Evolutionary conservation across 1,284 basidiomycete genomes (phyloP).

Genomic region (Psilocybe mexicana): DNA sequence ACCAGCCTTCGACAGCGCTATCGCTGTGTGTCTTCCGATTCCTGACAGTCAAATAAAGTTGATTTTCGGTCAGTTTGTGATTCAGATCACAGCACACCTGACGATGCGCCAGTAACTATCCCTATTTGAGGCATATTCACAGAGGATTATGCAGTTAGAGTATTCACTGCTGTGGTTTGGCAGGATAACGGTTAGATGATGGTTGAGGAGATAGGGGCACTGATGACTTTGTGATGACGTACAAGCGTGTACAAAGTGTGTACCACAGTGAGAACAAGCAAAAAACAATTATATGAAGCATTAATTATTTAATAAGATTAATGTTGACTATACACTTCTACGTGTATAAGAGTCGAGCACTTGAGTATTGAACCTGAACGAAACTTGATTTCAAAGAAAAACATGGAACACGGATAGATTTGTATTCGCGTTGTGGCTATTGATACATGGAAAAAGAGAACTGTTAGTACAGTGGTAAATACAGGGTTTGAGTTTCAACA

Average conservation of each 20-base stretch:
- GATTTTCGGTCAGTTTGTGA: background rate
- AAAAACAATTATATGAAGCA: too few relatives aligned
- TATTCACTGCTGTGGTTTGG: background rate
- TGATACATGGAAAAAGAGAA: slow-evolving; percentile 14
- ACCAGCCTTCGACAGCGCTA: slow-evolving; percentile 52
- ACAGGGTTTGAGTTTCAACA: slow-evolving; percentile 6
- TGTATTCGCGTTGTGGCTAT: slow-evolving; percentile 6
- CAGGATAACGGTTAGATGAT: background rate
- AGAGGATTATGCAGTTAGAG: background rate
- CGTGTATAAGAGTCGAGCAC: too few relatives aligned
- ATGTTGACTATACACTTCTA: background rate
- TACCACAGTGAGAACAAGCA: too few relatives aligned
- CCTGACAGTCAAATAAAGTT: slow-evolving; percentile 20
- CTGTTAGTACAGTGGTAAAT: slow-evolving; percentile 7
- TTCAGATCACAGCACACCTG: slow-evolving; percentile 26
- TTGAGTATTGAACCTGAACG: background rate
- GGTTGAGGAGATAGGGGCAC: background rate
- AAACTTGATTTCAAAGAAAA: background rate
- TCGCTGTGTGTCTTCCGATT: slow-evolving; percentile 40
- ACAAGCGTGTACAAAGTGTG: background rate
- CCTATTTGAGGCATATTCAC: slow-evolving; percentile 30
- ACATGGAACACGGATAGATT: background rate
- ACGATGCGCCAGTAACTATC: slow-evolving; percentile 42
- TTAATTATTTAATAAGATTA: background rate
- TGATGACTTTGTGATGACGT: background rate